Percentiles rank a stretch among this genome's conserved stretches.
These are phyloP conservation scores for Ophiocordyceps camponoti-leonardi DNA, from an alignment of 2,329 filamentous ascomycete species.

Conservation along the genomic window DNA sequence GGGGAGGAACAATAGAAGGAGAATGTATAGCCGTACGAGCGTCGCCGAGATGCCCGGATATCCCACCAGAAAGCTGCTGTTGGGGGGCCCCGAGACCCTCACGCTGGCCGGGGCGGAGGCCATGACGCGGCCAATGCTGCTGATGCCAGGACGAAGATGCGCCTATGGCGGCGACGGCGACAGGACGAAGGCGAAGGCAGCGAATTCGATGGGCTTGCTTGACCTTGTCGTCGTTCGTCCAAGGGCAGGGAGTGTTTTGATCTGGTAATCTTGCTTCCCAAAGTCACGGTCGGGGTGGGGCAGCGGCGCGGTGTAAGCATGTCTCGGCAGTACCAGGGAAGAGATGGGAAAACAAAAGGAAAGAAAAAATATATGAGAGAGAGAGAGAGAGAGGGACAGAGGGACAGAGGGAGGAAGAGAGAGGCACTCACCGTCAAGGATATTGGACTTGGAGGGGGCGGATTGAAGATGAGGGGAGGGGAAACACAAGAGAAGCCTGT, in stretches of 20 bases:
- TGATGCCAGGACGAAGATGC: background rate
- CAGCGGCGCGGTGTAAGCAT: background rate
- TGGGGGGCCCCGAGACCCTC: slow-evolving; percentile 91
- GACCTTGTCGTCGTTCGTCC: too few relatives aligned
- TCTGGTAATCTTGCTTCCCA: background rate
- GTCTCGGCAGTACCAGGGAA: background rate
- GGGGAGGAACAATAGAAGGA: slow-evolving; percentile 2
- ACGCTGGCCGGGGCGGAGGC: slow-evolving; percentile 34
- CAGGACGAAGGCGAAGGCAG: background rate
- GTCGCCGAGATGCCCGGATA: slow-evolving; percentile 98
- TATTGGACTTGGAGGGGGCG: background rate
- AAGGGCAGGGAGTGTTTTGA: background rate
- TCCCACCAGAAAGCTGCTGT: slow-evolving; percentile 90
- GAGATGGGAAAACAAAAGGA: too few relatives aligned
- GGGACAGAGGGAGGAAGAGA: background rate
- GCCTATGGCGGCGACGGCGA: background rate
- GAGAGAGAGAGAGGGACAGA: background rate
- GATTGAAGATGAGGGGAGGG: background rate
- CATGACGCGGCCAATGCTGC: slow-evolving; percentile 10
- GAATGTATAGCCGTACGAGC: slow-evolving; percentile 45
- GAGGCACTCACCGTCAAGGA: background rate
- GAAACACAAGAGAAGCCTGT: background rate
- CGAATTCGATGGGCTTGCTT: background rate
- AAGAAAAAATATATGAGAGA: too few relatives aligned
- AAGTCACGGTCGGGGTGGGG: background rate